Conservation (phyloP, 106 monocot species). For the Allium fistulosum region DNA sequence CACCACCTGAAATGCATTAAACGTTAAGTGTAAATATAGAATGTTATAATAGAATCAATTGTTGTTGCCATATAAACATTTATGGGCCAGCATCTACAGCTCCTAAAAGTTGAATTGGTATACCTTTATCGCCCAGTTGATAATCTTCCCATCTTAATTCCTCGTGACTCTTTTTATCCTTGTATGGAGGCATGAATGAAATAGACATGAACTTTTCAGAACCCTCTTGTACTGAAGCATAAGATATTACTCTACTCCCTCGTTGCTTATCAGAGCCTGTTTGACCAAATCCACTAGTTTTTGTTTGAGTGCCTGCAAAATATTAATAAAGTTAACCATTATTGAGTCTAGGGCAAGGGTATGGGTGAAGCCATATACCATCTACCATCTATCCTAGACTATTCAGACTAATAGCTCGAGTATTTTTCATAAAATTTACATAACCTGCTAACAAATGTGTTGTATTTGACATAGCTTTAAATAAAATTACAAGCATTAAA, state of each 20-base stretch:
- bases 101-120: not conserved
- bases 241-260: conserved; percentile 62
- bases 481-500: too few relatives aligned
- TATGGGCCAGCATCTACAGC: not conserved
- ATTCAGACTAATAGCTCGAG: too few relatives aligned
- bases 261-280: conserved; percentile 22
- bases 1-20: not conserved
- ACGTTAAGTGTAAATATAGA: not conserved
- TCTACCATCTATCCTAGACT: too few relatives aligned
- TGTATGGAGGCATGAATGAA: conserved; percentile 90
- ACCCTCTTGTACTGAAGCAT: conserved; percentile 56
- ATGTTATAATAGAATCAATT: not conserved
- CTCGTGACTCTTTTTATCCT: conserved; percentile 82
- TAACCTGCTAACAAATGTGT: too few relatives aligned
- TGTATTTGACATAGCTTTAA: too few relatives aligned
- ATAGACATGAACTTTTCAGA: conserved; percentile 85
- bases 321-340: not conserved
- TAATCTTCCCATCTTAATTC: conserved; percentile 98
- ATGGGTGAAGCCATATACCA: too few relatives aligned
- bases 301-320: conserved; percentile 49
- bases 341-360: too few relatives aligned
- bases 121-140: conserved; percentile 95
- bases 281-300: conserved; percentile 41
- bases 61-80: not conserved
- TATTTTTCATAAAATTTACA: too few relatives aligned